These are phyloP conservation scores for Psilocybe cyanescens DNA, from an alignment of 768 basidiomycete species.

Conservation along the genomic window DNA sequence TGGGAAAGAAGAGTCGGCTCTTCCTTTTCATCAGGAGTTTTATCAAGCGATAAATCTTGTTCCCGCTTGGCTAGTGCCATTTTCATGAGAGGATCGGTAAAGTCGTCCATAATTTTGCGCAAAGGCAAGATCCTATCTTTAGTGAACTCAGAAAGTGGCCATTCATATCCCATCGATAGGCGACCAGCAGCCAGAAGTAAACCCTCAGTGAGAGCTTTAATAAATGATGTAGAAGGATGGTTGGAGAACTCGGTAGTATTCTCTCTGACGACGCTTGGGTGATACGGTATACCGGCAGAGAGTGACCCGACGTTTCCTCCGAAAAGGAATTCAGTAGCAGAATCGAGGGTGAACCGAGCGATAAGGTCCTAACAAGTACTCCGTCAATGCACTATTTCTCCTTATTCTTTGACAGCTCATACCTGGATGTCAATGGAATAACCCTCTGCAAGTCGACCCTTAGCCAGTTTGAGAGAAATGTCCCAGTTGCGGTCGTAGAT, in stretches of 20 bases:
- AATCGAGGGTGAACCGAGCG: conserved; percentile 64
- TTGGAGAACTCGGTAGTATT: conserved; percentile 28
- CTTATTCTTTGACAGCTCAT: not conserved
- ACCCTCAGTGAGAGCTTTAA: conserved; percentile 50
- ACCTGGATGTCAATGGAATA: conserved; percentile 66
- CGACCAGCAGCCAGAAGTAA: conserved; percentile 44
- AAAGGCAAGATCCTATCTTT: conserved; percentile 45
- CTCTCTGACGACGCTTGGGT: conserved; percentile 30
- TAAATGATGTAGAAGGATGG: conserved; percentile 48
- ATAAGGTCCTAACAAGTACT: conserved; percentile 52
- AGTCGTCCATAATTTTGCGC: conserved; percentile 49
- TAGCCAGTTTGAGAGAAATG: conserved; percentile 47
- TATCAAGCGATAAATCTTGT: conserved; percentile 27
- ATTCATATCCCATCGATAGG: conserved; percentile 36
- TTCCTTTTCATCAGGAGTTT: conserved; percentile 18
- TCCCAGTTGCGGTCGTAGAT: conserved; percentile 61
- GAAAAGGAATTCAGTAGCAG: conserved; percentile 40
- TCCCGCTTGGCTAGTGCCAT: conserved; percentile 44
- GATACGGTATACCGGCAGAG: conserved; percentile 53
- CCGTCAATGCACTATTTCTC: conserved; percentile 44
- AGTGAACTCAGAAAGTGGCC: conserved; percentile 50
- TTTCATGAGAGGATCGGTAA: conserved; percentile 53
- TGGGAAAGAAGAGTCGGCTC: conserved; percentile 42
- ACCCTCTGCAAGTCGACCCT: conserved; percentile 46
- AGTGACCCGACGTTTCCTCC: conserved; percentile 50